phyloP scores from a whole-genome alignment of 768 basidiomycete species.

The Solioccasus polychromus region DNA sequence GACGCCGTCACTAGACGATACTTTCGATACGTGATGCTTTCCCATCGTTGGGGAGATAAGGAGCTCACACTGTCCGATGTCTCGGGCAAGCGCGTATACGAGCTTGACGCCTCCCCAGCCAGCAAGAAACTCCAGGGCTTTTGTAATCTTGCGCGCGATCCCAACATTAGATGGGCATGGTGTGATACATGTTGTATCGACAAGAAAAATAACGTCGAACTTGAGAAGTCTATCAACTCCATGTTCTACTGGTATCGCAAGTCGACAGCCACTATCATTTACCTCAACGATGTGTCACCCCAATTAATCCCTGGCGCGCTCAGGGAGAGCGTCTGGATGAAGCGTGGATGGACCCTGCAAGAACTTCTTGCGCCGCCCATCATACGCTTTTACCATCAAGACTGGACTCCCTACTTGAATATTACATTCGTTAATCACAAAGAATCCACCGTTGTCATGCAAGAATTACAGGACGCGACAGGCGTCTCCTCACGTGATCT shows the following conservation, averaged over 20 bases:
- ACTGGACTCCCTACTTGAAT: constrained; percentile 21
- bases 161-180: constrained; percentile 20
- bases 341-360: constrained; percentile 23
- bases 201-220: constrained; percentile 15
- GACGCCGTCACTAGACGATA: constrained; percentile 2
- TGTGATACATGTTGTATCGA: constrained; percentile 25
- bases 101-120: constrained; percentile 7
- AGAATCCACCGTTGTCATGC: constrained; percentile 11
- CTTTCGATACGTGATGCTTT: constrained; percentile 21
- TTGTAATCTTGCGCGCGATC: constrained; percentile 10
- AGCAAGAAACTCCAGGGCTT: constrained; percentile 15
- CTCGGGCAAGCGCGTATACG: constrained; percentile 7
- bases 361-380: constrained; percentile 21
- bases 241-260: constrained; percentile 22
- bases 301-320: constrained; percentile 7
- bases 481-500: constrained; percentile 5
- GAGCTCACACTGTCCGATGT: constrained; percentile 14
- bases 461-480: constrained; percentile 12
- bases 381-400: constrained; percentile 20
- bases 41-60: constrained; percentile 19
- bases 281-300: constrained; percentile 15
- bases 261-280: constrained; percentile 19
- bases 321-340: constrained; percentile 17
- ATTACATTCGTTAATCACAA: constrained; percentile 16
- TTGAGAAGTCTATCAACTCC: constrained; percentile 16